phyloP scores from a whole-genome alignment of 345 rosid genomes.

The Dimocarpus longan region DNA sequence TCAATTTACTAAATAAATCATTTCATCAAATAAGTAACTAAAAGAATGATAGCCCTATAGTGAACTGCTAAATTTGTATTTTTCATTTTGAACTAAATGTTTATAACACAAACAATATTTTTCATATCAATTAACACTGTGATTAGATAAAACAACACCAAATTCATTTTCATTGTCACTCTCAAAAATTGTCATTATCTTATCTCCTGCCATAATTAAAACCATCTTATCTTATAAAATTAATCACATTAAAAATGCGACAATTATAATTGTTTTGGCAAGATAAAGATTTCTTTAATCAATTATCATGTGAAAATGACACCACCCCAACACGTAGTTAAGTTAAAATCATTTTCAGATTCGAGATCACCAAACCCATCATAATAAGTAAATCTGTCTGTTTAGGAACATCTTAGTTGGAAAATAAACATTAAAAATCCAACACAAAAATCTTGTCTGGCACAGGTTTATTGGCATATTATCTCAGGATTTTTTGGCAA shows the following conservation, averaged over 20 bases:
- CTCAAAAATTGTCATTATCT: background rate
- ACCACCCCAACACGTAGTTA: background rate
- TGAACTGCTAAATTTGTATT: no score
- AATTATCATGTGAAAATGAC: background rate
- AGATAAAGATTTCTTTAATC: background rate
- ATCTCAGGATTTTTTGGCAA: background rate
- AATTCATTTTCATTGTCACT: no score
- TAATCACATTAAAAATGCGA: background rate
- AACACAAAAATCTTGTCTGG: background rate
- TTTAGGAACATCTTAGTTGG: background rate
- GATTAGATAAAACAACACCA: background rate
- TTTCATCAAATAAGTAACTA: no score
- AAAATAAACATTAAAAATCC: background rate
- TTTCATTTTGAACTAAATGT: no score
- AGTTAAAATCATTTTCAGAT: background rate
- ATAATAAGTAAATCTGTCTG: no score
- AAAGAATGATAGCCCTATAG: no score
- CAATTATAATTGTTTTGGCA: background rate
- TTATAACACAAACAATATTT: no score
- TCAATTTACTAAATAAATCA: no score
- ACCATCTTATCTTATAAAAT: background rate
- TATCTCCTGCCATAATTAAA: background rate
- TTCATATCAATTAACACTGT: background rate
- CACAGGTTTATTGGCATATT: background rate
- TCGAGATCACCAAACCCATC: no score